A percentile compares a stretch with the other conserved stretches of the same genome.
These are phyloP conservation scores for Aspergillus floridensis DNA, from an alignment of 2,329 filamentous ascomycete species.

Conservation along the genomic window DNA sequence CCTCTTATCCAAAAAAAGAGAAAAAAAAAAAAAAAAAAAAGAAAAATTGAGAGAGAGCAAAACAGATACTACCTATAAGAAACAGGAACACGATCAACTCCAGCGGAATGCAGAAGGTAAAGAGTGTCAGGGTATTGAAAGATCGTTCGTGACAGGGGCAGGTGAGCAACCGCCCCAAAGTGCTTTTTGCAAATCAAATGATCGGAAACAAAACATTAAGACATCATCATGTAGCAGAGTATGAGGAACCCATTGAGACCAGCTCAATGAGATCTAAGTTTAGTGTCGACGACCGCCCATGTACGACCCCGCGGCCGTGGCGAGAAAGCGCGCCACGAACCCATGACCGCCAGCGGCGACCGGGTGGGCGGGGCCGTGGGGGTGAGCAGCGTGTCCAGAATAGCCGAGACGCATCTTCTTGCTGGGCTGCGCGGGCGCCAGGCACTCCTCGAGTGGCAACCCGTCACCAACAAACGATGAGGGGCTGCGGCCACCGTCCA, in stretches of 20 bases:
- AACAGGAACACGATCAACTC: neutral
- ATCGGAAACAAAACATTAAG: neutral
- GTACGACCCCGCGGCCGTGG: conserved; percentile 43
- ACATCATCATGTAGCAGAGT: neutral
- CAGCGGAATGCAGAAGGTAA: neutral
- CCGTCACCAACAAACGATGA: conserved; percentile 37
- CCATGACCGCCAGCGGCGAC: conserved; percentile 16
- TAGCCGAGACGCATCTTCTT: conserved; percentile 41
- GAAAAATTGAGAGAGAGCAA: too few species aligned
- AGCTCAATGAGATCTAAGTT: conserved; percentile 16
- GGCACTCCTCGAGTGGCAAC: conserved; percentile 35
- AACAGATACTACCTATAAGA: too few species aligned
- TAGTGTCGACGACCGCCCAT: conserved; percentile 38
- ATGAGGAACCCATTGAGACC: conserved; percentile 5
- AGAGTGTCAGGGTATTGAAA: neutral
- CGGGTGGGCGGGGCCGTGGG: conserved; percentile 13
- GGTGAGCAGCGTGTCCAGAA: conserved; percentile 22
- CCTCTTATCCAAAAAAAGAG: neutral
- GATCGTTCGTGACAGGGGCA: neutral
- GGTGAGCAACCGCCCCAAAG: neutral
- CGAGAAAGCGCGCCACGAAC: conserved; percentile 45
- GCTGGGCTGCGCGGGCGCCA: conserved; percentile 39
- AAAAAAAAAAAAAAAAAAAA: neutral
- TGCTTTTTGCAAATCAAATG: neutral
- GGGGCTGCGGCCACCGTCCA: conserved; percentile 35